Conservation (phyloP, 2,329 filamentous ascomycete genomes). For the Cadophora luteo-olivacea region DNA sequence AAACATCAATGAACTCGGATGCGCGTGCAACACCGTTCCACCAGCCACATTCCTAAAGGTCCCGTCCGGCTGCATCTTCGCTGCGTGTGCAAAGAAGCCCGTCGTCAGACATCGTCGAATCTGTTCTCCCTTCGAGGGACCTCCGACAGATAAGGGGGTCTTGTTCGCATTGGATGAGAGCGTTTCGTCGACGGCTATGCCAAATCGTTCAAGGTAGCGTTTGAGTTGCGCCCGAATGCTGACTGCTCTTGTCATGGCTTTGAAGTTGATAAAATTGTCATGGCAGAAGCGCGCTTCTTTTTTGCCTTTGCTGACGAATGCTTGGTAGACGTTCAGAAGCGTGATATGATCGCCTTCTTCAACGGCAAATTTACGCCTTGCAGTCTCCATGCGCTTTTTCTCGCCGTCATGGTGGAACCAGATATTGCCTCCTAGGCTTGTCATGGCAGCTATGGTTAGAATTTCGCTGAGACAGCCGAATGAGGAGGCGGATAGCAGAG, state of each 20-base stretch:
- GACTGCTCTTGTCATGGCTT: slow-evolving; percentile 80
- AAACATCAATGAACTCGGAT: slow-evolving; percentile 94
- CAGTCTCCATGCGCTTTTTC: slow-evolving; percentile 75
- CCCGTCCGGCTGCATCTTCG: slow-evolving; percentile 92
- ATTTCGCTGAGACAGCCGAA: slow-evolving; percentile 87
- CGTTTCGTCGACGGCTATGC: slow-evolving; percentile 71
- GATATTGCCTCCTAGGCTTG: slow-evolving; percentile 79
- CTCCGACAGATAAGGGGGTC: slow-evolving; percentile 47
- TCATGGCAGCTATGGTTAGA: slow-evolving; percentile 93
- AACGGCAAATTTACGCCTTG: slow-evolving; percentile 82
- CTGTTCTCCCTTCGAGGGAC: slow-evolving; percentile 66
- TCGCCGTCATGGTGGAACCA: slow-evolving; percentile 84
- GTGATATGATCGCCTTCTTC: slow-evolving; percentile 95
- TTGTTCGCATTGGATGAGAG: slow-evolving; percentile 48
- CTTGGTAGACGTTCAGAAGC: slow-evolving; percentile 89
- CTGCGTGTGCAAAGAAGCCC: slow-evolving; percentile 92
- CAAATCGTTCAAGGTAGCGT: slow-evolving; percentile 86
- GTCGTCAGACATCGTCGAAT: slow-evolving; percentile 86
- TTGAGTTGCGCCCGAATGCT: slow-evolving; percentile 87
- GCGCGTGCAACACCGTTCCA: slow-evolving; percentile 78
- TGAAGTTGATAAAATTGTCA: slow-evolving; percentile 86
- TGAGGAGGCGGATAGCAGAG: slow-evolving; percentile 74
- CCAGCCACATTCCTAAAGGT: slow-evolving; percentile 87
- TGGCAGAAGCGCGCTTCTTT: slow-evolving; percentile 88
- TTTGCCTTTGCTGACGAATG: slow-evolving; percentile 82